Evolutionary conservation across 768 basidiomycete species (phyloP).

Genomic region (Pleurotus pulmonarius): DNA sequence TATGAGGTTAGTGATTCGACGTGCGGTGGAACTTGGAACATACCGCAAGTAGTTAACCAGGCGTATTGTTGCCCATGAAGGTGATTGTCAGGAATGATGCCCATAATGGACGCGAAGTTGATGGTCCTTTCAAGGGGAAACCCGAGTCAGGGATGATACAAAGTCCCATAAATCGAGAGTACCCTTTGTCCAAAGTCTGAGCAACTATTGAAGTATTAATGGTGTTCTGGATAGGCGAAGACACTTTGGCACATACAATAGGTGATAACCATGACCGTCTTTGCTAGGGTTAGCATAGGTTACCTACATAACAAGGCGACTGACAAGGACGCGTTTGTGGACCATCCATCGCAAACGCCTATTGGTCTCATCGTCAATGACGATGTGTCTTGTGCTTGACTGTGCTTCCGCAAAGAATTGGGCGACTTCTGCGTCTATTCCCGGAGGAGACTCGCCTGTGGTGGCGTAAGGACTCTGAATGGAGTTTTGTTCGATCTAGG

Average conservation of each 20-base stretch:
- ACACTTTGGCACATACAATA: conserved; percentile 27
- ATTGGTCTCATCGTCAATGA: conserved; percentile 41
- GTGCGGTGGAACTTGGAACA: conserved; percentile 10
- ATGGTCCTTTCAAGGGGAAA: conserved; percentile 27
- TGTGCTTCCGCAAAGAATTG: conserved; percentile 34
- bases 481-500: conserved; percentile 2
- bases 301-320: conserved; percentile 4
- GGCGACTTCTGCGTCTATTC: conserved; percentile 44
- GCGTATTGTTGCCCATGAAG: conserved; percentile 48
- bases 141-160: not conserved
- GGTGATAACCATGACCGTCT: conserved; percentile 42
- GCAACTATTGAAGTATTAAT: conserved; percentile 23
- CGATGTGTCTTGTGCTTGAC: conserved; percentile 18
- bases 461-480: conserved; percentile 4
- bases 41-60: conserved; percentile 45
- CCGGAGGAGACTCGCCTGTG: conserved; percentile 16
- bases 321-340: conserved; percentile 40
- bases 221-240: not conserved
- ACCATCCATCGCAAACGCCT: conserved; percentile 40
- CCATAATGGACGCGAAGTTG: conserved; percentile 46
- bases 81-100: conserved; percentile 37
- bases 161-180: not conserved
- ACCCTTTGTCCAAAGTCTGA: conserved; percentile 47
- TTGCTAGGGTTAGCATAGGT: not conserved
- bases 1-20: not conserved